A percentile compares a stretch with the other conserved stretches of the same genome.
Conservation (phyloP, 1,284 basidiomycete species). For the Trametes versicolor region DNA sequence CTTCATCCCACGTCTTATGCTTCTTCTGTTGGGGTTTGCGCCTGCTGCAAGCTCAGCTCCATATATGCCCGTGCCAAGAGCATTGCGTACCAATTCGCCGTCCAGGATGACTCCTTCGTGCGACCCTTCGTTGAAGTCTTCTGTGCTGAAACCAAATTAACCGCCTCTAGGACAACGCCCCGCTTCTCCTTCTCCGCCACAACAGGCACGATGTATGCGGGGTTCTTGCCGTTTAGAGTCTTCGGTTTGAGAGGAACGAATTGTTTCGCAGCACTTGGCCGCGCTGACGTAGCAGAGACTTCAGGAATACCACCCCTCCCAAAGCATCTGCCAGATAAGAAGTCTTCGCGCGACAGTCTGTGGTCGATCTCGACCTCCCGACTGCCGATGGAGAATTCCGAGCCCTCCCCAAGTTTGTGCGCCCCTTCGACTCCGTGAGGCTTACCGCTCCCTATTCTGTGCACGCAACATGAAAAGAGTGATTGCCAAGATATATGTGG, state of each 20-base stretch:
- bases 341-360: constrained; percentile 64
- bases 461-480: background rate
- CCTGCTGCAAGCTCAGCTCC: constrained; percentile 51
- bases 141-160: constrained; percentile 46
- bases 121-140: constrained; percentile 26
- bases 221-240: constrained; percentile 42
- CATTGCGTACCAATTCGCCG: constrained; percentile 67
- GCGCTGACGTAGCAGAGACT: constrained; percentile 35
- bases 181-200: constrained; percentile 38
- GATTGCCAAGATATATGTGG: constrained; percentile 37
- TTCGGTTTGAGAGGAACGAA: constrained; percentile 55
- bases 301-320: constrained; percentile 44
- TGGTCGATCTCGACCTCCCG: constrained; percentile 80
- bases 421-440: constrained; percentile 47
- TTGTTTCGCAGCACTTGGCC: constrained; percentile 49
- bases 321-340: constrained; percentile 72
- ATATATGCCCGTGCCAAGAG: constrained; percentile 3
- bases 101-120: constrained; percentile 60
- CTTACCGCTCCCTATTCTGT: constrained; percentile 41
- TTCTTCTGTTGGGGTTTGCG: constrained; percentile 82
- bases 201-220: constrained; percentile 25
- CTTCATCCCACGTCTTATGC: constrained; percentile 91
- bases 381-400: constrained; percentile 66
- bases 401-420: constrained; percentile 55
- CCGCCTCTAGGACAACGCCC: constrained; percentile 53